Percentiles rank a stretch among this genome's conserved stretches.
Evolutionary conservation across 2,329 filamentous ascomycete genomes (phyloP).

Genomic region (Claviceps humidiphila): DNA sequence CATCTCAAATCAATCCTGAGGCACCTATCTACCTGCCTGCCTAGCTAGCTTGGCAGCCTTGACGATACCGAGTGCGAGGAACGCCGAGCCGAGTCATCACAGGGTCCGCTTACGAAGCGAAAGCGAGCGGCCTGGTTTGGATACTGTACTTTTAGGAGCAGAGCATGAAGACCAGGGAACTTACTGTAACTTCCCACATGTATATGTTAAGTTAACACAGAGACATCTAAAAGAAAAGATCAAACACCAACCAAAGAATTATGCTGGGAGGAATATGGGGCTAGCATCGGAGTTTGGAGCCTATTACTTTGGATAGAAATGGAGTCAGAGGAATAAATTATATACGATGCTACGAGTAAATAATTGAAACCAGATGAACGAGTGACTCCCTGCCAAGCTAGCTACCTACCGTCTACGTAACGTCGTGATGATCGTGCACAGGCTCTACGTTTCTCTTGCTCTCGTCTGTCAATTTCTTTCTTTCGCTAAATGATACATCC

Average conservation of each 20-base stretch:
- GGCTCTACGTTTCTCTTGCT: not conserved
- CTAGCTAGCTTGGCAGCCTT: not conserved
- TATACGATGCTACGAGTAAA: not conserved
- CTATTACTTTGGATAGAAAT: slow-evolving; percentile 5
- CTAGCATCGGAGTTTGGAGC: slow-evolving; percentile 8
- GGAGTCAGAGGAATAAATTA: not conserved
- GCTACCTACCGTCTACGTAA: not conserved
- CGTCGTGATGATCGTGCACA: not conserved
- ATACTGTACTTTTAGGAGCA: slow-evolving; percentile 15
- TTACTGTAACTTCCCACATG: slow-evolving; percentile 9
- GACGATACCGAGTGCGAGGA: not conserved
- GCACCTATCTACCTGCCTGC: not conserved
- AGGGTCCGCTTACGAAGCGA: not conserved
- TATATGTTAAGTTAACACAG: slow-evolving; percentile 10
- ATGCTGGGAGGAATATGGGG: not conserved
- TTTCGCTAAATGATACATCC: too few relatives aligned
- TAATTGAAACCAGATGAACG: too few relatives aligned
- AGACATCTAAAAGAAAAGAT: not conserved
- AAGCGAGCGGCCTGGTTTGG: slow-evolving; percentile 9
- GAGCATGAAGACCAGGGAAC: not conserved
- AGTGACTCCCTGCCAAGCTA: not conserved
- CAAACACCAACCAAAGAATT: not conserved
- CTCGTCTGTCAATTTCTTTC: not conserved
- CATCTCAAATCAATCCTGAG: not conserved
- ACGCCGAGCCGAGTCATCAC: not conserved